A percentile compares a stretch with the other conserved stretches of the same genome.
Evolutionary conservation across 2,329 filamentous ascomycete species (phyloP).

Genomic region (Trichophyton schoenleinii): DNA sequence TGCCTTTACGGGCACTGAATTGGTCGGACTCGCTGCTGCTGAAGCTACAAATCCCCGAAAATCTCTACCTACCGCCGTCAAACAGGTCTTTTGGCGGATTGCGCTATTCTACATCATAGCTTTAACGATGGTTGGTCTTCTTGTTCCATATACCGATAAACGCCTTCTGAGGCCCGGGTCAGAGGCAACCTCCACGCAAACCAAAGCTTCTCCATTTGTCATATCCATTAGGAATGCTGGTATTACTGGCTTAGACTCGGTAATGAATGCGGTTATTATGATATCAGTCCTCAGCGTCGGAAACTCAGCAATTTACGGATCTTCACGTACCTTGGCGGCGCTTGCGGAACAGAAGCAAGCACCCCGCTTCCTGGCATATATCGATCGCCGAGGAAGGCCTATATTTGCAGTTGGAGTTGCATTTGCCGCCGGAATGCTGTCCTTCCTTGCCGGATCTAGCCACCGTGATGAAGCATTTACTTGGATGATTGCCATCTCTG

Average conservation of each 20-base stretch:
- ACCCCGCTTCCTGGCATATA: constrained; percentile 55
- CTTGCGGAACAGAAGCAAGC: constrained; percentile 65
- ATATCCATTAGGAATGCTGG: constrained; percentile 58
- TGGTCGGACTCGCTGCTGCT: constrained; percentile 43
- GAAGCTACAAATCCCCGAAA: constrained; percentile 42
- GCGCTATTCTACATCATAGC: constrained; percentile 46
- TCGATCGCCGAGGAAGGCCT: constrained; percentile 50
- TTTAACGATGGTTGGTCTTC: constrained; percentile 46
- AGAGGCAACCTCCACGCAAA: constrained; percentile 40
- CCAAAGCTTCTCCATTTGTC: constrained; percentile 60
- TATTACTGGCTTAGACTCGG: constrained; percentile 53
- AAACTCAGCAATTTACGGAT: constrained; percentile 51
- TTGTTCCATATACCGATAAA: constrained; percentile 50
- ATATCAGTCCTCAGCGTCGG: constrained; percentile 58
- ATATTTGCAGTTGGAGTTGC: constrained; percentile 53
- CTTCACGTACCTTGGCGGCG: constrained; percentile 59
- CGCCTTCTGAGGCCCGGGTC: constrained; percentile 47
- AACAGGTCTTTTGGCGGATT: constrained; percentile 43
- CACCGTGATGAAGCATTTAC: constrained; percentile 53
- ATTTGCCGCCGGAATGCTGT: constrained; percentile 61
- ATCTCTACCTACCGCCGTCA: constrained; percentile 43
- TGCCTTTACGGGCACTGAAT: constrained; percentile 33
- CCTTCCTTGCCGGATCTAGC: constrained; percentile 58
- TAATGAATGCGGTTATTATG: constrained; percentile 66
- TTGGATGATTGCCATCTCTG: constrained; percentile 46